Evolutionary conservation across 1,284 basidiomycete genomes (phyloP).

Genomic region (Mycena citricolor): DNA sequence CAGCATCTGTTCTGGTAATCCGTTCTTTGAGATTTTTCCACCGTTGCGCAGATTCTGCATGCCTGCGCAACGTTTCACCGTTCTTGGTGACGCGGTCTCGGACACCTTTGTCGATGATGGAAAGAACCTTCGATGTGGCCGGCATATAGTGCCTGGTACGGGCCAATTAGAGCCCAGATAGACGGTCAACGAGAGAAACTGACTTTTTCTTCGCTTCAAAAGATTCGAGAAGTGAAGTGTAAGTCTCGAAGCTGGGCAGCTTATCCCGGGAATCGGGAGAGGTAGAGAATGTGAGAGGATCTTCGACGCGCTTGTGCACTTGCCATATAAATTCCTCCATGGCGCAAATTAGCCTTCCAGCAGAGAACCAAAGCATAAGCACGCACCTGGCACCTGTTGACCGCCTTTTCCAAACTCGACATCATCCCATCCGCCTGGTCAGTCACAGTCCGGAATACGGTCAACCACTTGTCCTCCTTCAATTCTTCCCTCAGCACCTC

Average conservation of each 20-base stretch:
- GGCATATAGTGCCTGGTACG: slow-evolving; percentile 82
- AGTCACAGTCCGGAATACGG: slow-evolving; percentile 89
- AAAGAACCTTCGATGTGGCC: slow-evolving; percentile 88
- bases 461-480: slow-evolving; percentile 94
- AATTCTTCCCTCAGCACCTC: slow-evolving; percentile 85
- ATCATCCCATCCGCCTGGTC: slow-evolving; percentile 97
- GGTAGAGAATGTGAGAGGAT: slow-evolving; percentile 39
- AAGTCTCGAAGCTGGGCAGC: slow-evolving; percentile 53
- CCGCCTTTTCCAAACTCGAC: slow-evolving; percentile 89
- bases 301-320: slow-evolving; percentile 60
- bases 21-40: slow-evolving; percentile 80
- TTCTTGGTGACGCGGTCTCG: slow-evolving; percentile 90
- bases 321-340: slow-evolving; percentile 79
- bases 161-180: slow-evolving; percentile 17
- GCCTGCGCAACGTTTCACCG: slow-evolving; percentile 86
- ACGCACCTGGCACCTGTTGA: slow-evolving; percentile 78
- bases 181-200: slow-evolving; percentile 26
- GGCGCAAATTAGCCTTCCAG: slow-evolving; percentile 7
- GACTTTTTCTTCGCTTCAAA: slow-evolving; percentile 86
- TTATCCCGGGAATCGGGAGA: slow-evolving; percentile 52
- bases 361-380: slow-evolving; percentile 6
- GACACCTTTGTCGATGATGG: slow-evolving; percentile 90
- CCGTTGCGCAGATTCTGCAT: slow-evolving; percentile 80
- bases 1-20: slow-evolving; percentile 74
- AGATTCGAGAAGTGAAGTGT: slow-evolving; percentile 63